Conservation (phyloP, 1,284 basidiomycete genomes). For the Rhodotorula glutinis region DNA sequence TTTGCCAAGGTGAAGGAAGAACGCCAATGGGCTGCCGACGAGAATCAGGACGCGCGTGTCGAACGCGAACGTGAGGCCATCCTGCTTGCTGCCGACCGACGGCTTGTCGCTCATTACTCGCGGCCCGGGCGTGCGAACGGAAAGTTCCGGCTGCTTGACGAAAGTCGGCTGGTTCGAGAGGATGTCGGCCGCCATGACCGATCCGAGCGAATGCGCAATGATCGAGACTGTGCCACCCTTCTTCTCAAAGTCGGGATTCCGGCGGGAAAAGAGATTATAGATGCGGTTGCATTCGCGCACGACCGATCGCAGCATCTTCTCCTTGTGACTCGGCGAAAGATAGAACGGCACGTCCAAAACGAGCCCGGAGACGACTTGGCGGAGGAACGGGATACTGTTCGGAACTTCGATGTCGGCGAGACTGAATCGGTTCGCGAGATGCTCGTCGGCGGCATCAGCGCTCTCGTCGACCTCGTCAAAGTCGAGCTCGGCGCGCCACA, state of each 20-base stretch:
- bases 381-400: slow-evolving; percentile 43
- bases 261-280: slow-evolving; percentile 45
- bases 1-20: slow-evolving; percentile 44
- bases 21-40: slow-evolving; percentile 46
- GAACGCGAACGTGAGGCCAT: slow-evolving; percentile 39
- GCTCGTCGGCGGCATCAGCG: slow-evolving; percentile 34
- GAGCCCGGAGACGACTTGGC: slow-evolving; percentile 45
- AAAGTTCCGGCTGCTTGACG: slow-evolving; percentile 30
- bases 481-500: slow-evolving; percentile 43
- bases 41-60: slow-evolving; percentile 45
- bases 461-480: slow-evolving; percentile 39
- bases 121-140: not conserved
- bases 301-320: slow-evolving; percentile 45
- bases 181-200: slow-evolving; percentile 43
- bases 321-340: slow-evolving; percentile 43
- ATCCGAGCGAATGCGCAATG: slow-evolving; percentile 45
- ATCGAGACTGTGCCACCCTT: slow-evolving; percentile 43
- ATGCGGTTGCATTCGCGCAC: slow-evolving; percentile 46
- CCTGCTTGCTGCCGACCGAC: not conserved
- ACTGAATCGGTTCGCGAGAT: slow-evolving; percentile 40
- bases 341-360: slow-evolving; percentile 48
- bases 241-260: slow-evolving; percentile 45
- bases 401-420: slow-evolving; percentile 41
- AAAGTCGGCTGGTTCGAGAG: slow-evolving; percentile 45
- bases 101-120: slow-evolving; percentile 7